Evolutionary conservation across 2,329 filamentous ascomycete genomes (phyloP), one percentile per base, ranked within the genome.

Genomic region (Aspergillus uvarum): DNA sequence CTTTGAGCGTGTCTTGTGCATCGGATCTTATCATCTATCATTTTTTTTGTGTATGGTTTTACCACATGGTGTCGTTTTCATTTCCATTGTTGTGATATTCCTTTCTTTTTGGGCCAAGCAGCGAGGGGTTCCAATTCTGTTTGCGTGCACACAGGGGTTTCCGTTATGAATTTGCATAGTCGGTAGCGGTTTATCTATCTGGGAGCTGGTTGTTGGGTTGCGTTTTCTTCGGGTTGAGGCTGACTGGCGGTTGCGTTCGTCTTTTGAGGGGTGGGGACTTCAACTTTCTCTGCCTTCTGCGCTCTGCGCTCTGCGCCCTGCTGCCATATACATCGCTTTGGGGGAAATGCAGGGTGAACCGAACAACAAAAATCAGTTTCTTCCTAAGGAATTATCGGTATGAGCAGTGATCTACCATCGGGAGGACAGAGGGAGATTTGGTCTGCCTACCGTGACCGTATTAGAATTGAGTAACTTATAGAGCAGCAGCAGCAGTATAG

Each of bases 151-250:
- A 42, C 16, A 19, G 16, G 38, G 38, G n/a, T 42, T 42, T 42
- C 16, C 16, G 16, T 42, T 42, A 19, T 42, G 38, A 42, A 42
- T 42, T 66, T 73, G 71, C 71, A 73, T 74, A 55, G 64, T 42
- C 38, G 38, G 61, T 66, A 71, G 68, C 68, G 68, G 58, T 61
- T 61, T 59, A 58, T 51, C 56, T 59, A 58, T 51, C 56, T 42
- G 54, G 51, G 51, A 63, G 51, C 29, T 51, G 16, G 56, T 35
- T 35, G 32, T 35, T 26, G 52, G 47, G 44, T 8, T 26, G 26
- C 49, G 55, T 51, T 51, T 48, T 47, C 42, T 42, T 47, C 51
- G 38, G 48, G 38, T 19, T 35, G 49, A 56, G 51, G 48, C 53
- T 60, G 58, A 32, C 42, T 60, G 58, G 38, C 42, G 48, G 24